Evolutionary conservation across 192 early-diverging fungal genomes (phyloP), one percentile per base, ranked within the genome.

Genomic region (Chytriomyces sp.): DNA sequence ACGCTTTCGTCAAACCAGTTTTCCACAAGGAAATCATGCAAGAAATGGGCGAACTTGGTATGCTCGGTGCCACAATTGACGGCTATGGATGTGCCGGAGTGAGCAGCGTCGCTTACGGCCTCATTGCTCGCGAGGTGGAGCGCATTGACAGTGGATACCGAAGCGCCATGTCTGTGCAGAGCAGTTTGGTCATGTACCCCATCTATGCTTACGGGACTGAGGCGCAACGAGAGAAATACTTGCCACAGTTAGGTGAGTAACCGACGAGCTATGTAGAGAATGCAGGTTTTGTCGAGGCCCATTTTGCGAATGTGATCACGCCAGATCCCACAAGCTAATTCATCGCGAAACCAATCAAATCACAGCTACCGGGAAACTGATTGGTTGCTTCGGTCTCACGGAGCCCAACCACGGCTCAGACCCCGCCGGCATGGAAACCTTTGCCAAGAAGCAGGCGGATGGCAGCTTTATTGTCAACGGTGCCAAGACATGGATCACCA

Each of bases 321-420:
- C n/a, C n/a, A n/a, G n/a, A n/a, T n/a, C n/a, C n/a, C n/a, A n/a
- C n/a, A n/a, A n/a, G n/a, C n/a, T n/a, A n/a, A n/a, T n/a, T n/a
- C n/a, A n/a, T n/a, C n/a, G n/a, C n/a, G n/a, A n/a, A n/a, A n/a
- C n/a, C n/a, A 8, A 6, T 37, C 8, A 39, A 32, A 12, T 36
- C 30, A 36, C 77, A 89, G 96, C 95, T 26, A 90, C 83, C 31
- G 95, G 96, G 63, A 89, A 95, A 70, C 75, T 91, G 37, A 89
- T 96, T 55, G 96, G 95, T 52, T 87, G 87, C 64, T 99, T 99
- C 76, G 97, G 97, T 40, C 85, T 99, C 49, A 99, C 97, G 0
- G 97, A 99, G 80, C 97, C 97, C 49, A 94, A 99, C 80, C 94
- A 97, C 77, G 97, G 97, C 19, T 93, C 91, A 26, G 97, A 99